Percentiles rank a stretch among this genome's conserved stretches.
Conservation (phyloP, 1,284 basidiomycete genomes). For the Austroboletus novae-zelandiae region DNA sequence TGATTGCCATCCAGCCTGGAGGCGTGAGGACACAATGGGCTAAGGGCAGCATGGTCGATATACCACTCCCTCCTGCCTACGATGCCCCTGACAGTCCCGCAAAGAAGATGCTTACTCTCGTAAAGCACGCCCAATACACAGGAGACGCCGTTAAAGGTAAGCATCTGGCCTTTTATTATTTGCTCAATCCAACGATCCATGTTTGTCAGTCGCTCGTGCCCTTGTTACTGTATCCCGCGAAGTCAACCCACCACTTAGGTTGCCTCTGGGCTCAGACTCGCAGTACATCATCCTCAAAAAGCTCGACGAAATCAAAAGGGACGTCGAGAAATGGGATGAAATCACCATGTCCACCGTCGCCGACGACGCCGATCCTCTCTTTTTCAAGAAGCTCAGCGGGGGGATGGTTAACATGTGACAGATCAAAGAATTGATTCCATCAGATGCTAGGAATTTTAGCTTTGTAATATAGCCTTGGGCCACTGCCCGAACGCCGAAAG, state of each 20-base stretch:
- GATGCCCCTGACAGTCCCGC: slow-evolving; percentile 15
- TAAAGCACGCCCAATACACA: not conserved
- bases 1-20: slow-evolving; percentile 23
- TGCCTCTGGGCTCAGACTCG: slow-evolving; percentile 21
- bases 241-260: slow-evolving; percentile 20
- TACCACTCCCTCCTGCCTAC: slow-evolving; percentile 14
- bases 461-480: no score
- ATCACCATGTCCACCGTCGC: slow-evolving; percentile 20
- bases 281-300: slow-evolving; percentile 18
- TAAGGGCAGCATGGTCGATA: slow-evolving; percentile 21
- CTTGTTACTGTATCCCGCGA: slow-evolving; percentile 18
- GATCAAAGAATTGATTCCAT: not conserved
- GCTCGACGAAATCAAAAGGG: slow-evolving; percentile 16
- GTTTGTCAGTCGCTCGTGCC: slow-evolving; percentile 14
- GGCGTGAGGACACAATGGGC: slow-evolving; percentile 23
- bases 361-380: slow-evolving; percentile 20
- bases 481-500: no score
- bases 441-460: no score
- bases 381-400: slow-evolving; percentile 7
- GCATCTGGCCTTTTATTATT: not conserved
- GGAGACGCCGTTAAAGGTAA: slow-evolving; percentile 15
- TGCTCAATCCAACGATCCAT: not conserved
- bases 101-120: slow-evolving; percentile 13
- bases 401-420: not conserved
- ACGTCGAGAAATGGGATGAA: slow-evolving; percentile 18